Evolutionary conservation across 2,329 filamentous ascomycete species (phyloP), one percentile per base, ranked within the genome.

Genomic region (Bipolaris bicolor): DNA sequence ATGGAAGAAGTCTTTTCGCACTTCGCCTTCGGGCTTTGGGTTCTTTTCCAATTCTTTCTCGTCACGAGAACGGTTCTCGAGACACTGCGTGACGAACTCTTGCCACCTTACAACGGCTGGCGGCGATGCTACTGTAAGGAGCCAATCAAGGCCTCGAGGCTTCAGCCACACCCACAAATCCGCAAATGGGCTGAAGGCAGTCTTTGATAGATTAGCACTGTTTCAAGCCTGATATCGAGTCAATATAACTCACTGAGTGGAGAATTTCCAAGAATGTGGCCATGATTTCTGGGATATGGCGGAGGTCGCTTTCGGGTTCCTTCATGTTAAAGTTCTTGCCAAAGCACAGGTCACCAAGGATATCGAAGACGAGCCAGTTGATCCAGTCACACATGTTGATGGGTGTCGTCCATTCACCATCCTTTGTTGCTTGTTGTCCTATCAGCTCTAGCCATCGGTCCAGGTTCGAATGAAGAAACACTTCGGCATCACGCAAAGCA

Each of bases 331-430:
- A 76, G 31, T 67, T 61, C 55, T 75, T 71, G 9, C 75, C 75
- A 57, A 78, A 76, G 52, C 70, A 74, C 9, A 79, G 64, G 49
- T 80, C 78, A 24, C 77, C 77, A 63, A 83, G 79, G 46, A 82
- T 75, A 51, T 82, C 80, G 57, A 81, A 78, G 18, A 76, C 72
- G 34, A 82, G 68, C 58, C 71, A 79, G 37, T 74, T 65, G 36
- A 65, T 52, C 55, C 58, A 64, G 24, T 66, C 60, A 24, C 52
- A 49, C 61, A 69, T 66, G 43, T 68, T 59, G 31, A 64, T 43
- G 11, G 63, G 44, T 7, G 48, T 29, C 0, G 57, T 57, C 64
- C 63, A 65, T 29, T 60, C 59, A 10, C 52, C 57, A 18, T 52
- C 40, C 15, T 54, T 62, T 6, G 58, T 33, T 54, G 43, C 51